Evolutionary conservation across 805 yeast species (phyloP).

Genomic region (Cyberlindnera xishuangbannaensis): DNA sequence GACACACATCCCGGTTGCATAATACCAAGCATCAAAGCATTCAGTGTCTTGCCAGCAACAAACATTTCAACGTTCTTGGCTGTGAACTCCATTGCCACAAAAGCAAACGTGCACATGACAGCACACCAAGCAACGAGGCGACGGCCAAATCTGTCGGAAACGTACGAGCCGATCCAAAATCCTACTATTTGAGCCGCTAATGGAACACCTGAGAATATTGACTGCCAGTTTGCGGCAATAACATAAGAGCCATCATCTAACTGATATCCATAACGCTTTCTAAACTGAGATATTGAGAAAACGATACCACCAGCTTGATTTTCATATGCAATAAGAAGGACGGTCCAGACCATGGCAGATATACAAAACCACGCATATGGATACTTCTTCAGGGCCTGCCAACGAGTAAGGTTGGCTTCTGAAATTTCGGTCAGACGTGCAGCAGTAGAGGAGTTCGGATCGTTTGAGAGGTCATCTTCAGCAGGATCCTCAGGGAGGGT

Average conservation of each 20-base stretch:
- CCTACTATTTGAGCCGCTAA: constrained; percentile 30
- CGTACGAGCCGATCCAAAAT: constrained; percentile 12
- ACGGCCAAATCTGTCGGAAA: constrained; percentile 32
- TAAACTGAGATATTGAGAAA: constrained; percentile 31
- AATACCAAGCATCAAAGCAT: constrained; percentile 37
- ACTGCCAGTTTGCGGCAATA: constrained; percentile 38
- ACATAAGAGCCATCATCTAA: constrained; percentile 26
- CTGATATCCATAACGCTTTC: constrained; percentile 29
- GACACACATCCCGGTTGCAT: constrained; percentile 31
- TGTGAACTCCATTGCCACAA: constrained; percentile 35
- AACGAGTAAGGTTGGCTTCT: constrained; percentile 8
- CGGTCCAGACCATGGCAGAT: constrained; percentile 31
- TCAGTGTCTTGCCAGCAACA: constrained; percentile 35
- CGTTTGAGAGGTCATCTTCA: neutral
- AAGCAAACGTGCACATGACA: constrained; percentile 27
- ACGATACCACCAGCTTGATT: constrained; percentile 32
- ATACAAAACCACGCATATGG: constrained; percentile 39
- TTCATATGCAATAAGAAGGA: constrained; percentile 39
- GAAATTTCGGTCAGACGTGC: constrained; percentile 3
- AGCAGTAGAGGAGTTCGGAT: constrained; percentile 1
- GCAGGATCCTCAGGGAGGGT: no score
- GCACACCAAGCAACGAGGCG: constrained; percentile 27
- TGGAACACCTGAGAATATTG: constrained; percentile 31
- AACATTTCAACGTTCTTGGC: constrained; percentile 31
- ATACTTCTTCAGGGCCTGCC: constrained; percentile 32